Evolutionary conservation across 2,329 filamentous ascomycete species (phyloP), one percentile per base, ranked within the genome.

Genomic region (Trichophyton benhamiae): DNA sequence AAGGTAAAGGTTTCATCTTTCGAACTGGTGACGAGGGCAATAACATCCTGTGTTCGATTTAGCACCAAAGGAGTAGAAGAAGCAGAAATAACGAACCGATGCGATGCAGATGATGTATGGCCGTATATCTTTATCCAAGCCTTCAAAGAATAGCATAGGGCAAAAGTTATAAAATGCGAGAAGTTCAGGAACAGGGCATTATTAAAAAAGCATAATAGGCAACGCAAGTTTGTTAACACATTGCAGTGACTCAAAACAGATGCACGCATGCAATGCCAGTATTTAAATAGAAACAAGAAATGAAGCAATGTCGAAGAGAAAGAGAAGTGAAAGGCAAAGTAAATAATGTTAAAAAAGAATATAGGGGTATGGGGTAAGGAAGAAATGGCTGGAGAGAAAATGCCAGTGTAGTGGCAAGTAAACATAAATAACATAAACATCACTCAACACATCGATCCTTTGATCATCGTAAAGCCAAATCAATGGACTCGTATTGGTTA

Each of bases 361-460:
- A 58, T 42, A 44, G 15, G 53, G 55, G 55, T 58, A 58, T 58
- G 55, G 33, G 46, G 52, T n/a, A 20, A 25, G 17, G 27, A 33
- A 55, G 27, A 55, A 36, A 17, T n/a, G 13, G 46, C 46, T 25
- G 52, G 27, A 33, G 30, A 36, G 27, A 55, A 55, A 53, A 33
- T 33, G 22, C 30, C 27, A 55, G n/a, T 36, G 36, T 1, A 38
- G 52, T 55, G 27, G 13, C 33, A 33, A 36, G 27, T 55, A 55
- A 55, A 55, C 30, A 55, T 55, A 38, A 33, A 55, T 55, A 58
- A 17, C 55, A 58, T 42, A 57, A 57, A 57, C 53, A 57, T 57
- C n/a, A 57, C 53, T 36, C 55, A 42, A 58, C n/a, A 44, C 36
- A 44, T 33, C 11, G 52, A 33, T 55, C 27, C 52, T 55, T 53